Base-by-base conservation (phyloP, 352 stramenopile species). In the Phytophthora lateralis region DNA sequence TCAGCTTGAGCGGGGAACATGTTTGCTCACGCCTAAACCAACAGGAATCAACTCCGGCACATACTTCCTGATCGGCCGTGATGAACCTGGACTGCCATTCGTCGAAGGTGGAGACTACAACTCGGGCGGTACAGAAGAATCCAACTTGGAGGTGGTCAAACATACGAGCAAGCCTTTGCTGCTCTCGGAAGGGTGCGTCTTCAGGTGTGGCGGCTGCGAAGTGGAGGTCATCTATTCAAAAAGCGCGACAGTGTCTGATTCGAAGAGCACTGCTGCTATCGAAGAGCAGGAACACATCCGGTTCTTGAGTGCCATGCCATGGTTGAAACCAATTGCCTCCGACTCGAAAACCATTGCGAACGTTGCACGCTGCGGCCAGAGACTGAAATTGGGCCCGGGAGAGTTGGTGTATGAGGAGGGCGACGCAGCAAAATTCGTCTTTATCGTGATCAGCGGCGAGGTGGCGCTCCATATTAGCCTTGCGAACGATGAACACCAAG, bases 141-240 rank as follows among this genome's bases (percentile, higher is more conserved):
- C 17, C 5, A 30, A 49, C 27, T 6, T 12, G 4, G 82, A 91
- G 21, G 35, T 87, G 37, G 69, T 91, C 27, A 78, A 81, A 11
- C 74, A 78, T 26, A 87, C 78, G 0, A 91, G 82, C 71, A 89
- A 90, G 26, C 78, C 82, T 20, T 54, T 91, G n/a, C 76, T 90
- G 58, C 69, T 90, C 4, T 75, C 77, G n/a, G 80, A 88, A 65
- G 78, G 74, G 18, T 87, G 75, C 20, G 69, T 91, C 4, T 90
- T 91, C 52, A 73, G 73, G 12, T 78, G 80, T 47, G 82, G 80
- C 24, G 81, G 74, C 32, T 75, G 58, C 3, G 82, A 91, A 48
- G 8, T 89, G 10, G 82, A 90, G 52, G 82, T 91, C 21, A 74
- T 84, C 10, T 87, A 72, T 26, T 69, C 84, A 17, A 91, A 91